Conservation (phyloP, 208 protist genomes). For the Acanthamoeba quina region DNA sequence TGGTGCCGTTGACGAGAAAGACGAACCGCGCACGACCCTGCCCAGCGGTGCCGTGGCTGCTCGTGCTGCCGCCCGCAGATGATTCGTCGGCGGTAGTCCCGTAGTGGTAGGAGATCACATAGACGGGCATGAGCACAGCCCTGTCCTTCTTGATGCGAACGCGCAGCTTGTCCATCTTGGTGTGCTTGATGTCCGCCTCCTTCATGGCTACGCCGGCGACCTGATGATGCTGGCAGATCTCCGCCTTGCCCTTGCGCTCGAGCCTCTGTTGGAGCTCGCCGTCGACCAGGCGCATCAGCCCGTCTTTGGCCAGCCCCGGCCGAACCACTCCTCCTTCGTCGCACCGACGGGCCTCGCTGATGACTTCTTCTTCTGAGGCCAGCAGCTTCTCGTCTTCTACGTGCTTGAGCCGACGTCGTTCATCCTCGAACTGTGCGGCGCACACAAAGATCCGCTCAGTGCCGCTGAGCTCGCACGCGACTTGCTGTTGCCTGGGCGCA, state of each 20-base stretch:
- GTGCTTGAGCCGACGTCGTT: neutral
- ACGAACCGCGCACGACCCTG: neutral
- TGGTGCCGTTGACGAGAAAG: neutral
- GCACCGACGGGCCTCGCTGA: neutral
- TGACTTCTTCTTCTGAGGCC: neutral
- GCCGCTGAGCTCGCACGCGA: conserved; percentile 4
- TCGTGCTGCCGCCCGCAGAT: neutral
- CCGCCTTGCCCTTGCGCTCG: neutral
- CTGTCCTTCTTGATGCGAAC: neutral
- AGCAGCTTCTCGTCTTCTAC: neutral
- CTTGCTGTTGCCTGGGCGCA: neutral
- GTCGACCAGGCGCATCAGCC: neutral
- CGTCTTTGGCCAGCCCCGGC: neutral
- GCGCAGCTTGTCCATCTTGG: neutral
- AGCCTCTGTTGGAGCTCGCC: neutral
- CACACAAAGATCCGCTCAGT: neutral
- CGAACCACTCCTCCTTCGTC: neutral
- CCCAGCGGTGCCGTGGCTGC: neutral
- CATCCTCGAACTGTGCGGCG: neutral
- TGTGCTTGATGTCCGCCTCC: neutral
- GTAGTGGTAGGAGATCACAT: neutral
- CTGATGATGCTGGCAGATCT: neutral
- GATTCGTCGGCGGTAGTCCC: neutral
- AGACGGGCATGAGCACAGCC: conserved; percentile 17
- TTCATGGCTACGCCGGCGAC: neutral